A percentile compares a stretch with the other conserved stretches of the same genome.
Evolutionary conservation across 768 basidiomycete species (phyloP).

Genomic region (Hemileccinum rubropunctum): DNA sequence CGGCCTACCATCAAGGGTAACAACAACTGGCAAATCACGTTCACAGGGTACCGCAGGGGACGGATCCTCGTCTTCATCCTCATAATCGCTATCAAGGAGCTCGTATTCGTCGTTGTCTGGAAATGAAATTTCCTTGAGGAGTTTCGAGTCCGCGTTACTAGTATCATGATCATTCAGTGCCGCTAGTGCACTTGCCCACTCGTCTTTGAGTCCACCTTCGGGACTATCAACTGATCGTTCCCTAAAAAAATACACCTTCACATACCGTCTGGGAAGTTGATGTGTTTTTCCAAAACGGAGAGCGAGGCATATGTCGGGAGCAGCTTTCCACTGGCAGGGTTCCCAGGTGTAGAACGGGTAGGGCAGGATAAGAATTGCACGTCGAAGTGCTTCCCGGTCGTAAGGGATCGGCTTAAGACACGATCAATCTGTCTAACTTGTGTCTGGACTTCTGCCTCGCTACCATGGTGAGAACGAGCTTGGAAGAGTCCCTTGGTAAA

Average conservation of each 20-base stretch:
- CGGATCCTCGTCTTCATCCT: constrained; percentile 17
- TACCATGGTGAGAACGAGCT: neutral
- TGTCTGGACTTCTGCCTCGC: neutral
- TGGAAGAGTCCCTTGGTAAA: constrained; percentile 16
- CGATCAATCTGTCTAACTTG: constrained; percentile 4
- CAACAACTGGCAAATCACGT: neutral
- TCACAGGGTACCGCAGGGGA: neutral
- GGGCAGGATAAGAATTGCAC: constrained; percentile 17
- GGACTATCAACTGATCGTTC: neutral
- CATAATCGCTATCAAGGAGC: constrained; percentile 25
- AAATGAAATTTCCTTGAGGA: constrained; percentile 3
- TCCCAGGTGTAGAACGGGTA: neutral
- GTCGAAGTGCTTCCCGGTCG: constrained; percentile 18
- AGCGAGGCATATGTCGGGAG: constrained; percentile 16
- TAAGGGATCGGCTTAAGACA: constrained; percentile 12
- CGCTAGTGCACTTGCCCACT: constrained; percentile 9
- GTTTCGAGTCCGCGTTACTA: neutral
- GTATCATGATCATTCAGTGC: neutral
- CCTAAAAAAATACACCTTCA: neutral
- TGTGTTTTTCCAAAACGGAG: constrained; percentile 8
- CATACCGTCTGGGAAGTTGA: constrained; percentile 12
- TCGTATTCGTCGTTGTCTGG: constrained; percentile 13
- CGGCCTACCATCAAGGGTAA: constrained; percentile 1
- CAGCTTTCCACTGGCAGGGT: neutral
- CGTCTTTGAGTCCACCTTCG: constrained; percentile 8